Evolutionary conservation across 2,329 filamentous ascomycete genomes (phyloP), one percentile per base, ranked within the genome.

Genomic region (Pseudogymnoascus sp.): DNA sequence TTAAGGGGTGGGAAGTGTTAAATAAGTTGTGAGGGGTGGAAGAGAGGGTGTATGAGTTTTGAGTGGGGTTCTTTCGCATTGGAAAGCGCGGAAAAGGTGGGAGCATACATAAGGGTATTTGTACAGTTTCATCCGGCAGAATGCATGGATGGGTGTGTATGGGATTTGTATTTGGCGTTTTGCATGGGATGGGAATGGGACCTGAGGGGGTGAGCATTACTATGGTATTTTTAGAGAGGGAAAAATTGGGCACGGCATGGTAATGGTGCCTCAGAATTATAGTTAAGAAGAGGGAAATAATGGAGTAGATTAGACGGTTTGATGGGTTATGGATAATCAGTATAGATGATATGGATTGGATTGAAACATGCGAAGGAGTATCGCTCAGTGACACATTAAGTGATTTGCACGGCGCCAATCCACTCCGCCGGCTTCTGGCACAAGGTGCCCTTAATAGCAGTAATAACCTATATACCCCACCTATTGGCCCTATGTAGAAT

Each of bases 21-120:
- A 2, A 3, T 48, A 13, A 48, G 25, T 13, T 5, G 12, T 44
- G 64, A 63, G 42, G 62, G 64, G 55, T 51, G 48, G 55, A 55
- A 15, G 48, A 55, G 41, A 55, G 48, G 25, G 27, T 21, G 21
- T 21, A 21, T 21, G 48, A 62, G 58, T 38, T 39, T 35, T 59
- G 10, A 13, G 12, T 21, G n/a, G 12, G 4, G 10, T 13, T n/a
- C 7, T 25, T 44, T 44, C 21, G 10, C 41, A 44, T 44, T 25
- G 17, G 17, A 25, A 17, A 12, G 41, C 17, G 25, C 25, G 41
- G 41, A 44, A 44, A 44, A 25, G 41, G 25, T 25, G 5, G 25
- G 5, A 21, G 17, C 10, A 12, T 21, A 25, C 13, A 5, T 25
- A 25, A 21, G 17, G 39, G 21, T 21, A 41, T 44, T 25, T 44